Evolutionary conservation across 345 rosid genomes (phyloP), one percentile per base, ranked within the genome.

Genomic region (Euphorbia tirucalli): DNA sequence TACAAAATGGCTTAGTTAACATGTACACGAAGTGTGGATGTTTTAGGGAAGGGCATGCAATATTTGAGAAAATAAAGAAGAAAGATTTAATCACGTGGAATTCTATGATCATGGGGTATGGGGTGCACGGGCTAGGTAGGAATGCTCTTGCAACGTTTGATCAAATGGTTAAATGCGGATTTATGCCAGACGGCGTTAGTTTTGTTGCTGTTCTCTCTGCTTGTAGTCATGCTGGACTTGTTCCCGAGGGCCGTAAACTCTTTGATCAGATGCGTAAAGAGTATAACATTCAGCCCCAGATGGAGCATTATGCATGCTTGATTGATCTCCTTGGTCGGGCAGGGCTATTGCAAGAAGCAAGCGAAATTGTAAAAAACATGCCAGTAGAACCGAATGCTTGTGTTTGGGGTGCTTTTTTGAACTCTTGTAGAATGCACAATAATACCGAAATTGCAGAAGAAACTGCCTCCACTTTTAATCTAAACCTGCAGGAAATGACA

Each of bases 141-240:
- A 80, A 68, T 69, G 92, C 89, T 70, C 46, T 90, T 10, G 71
- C 74, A 44, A 78, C 78, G 22, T 91, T 91, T 32, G 65, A 87
- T 44, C 77, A 78, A 67, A 88, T 86, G 96, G 70, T 80, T 31
- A 69, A 71, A 58, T 71, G 83, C 37, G 91, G 91, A 37, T 69
- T 70, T 35, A 66, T 61, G 62, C 97, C 90, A 2, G 86, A 88
- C 72, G 84, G 83, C 32, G 79, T 93, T 65, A 81, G 92, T n/a
- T 82, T 91, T 72, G 78, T 88, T 54, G 87, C 97, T 39, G 82
- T 87, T 84, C 93, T 86, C 68, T 88, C 97, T 71, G 90, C 96
- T 4, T 91, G 93, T 72, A 87, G 88, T 80, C 96, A 86, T 69
- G 83, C 90, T 32, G 93, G 96, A 64, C 83, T 91, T 68, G 91